A percentile compares a stretch with the other conserved stretches of the same genome.
These are phyloP conservation scores for Axilococcus clingmanii DNA, from an alignment of 139 green algal genomes.

Conservation along the genomic window DNA sequence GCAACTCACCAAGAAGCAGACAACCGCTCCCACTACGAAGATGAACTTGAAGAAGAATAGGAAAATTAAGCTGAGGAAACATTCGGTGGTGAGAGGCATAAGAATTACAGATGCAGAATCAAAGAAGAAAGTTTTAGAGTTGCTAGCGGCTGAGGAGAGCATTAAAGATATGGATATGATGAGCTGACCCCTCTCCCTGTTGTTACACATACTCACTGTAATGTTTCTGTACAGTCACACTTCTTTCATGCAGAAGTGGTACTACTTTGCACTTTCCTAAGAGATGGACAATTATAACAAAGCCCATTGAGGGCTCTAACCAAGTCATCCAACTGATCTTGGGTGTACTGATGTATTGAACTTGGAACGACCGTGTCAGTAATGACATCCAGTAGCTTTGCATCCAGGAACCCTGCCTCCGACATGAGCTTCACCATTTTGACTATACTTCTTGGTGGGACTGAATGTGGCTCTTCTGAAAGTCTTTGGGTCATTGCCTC, in stretches of 20 bases:
- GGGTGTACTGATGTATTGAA: slow-evolving; percentile 10
- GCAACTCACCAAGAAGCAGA: slow-evolving; percentile 6
- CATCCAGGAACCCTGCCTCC: slow-evolving; percentile 16
- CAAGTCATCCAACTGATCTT: slow-evolving; percentile 17
- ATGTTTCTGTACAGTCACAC: background rate
- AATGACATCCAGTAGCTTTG: slow-evolving; percentile 11
- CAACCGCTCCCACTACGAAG: slow-evolving; percentile 4
- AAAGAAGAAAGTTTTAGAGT: slow-evolving; percentile 18
- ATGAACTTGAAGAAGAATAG: slow-evolving; percentile 14
- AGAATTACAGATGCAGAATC: slow-evolving; percentile 22
- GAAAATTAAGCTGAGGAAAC: slow-evolving; percentile 15
- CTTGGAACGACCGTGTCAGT: slow-evolving; percentile 10
- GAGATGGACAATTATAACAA: slow-evolving; percentile 22
- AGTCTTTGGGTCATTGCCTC: slow-evolving; percentile 9
- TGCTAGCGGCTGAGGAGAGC: slow-evolving; percentile 23
- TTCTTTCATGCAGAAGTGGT: slow-evolving; percentile 9
- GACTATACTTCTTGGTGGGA: slow-evolving; percentile 13
- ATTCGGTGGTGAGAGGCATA: slow-evolving; percentile 20
- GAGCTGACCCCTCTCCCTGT: background rate
- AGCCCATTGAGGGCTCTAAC: slow-evolving; percentile 23
- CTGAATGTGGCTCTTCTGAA: too few relatives aligned
- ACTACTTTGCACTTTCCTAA: too few relatives aligned
- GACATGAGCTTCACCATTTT: slow-evolving; percentile 19
- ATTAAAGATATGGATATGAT: slow-evolving; percentile 10
- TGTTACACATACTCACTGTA: background rate